Percentiles rank a stretch among this genome's conserved stretches.
phyloP scores from a whole-genome alignment of 1,284 basidiomycete genomes.

The Moesziomyces parantarcticus region DNA sequence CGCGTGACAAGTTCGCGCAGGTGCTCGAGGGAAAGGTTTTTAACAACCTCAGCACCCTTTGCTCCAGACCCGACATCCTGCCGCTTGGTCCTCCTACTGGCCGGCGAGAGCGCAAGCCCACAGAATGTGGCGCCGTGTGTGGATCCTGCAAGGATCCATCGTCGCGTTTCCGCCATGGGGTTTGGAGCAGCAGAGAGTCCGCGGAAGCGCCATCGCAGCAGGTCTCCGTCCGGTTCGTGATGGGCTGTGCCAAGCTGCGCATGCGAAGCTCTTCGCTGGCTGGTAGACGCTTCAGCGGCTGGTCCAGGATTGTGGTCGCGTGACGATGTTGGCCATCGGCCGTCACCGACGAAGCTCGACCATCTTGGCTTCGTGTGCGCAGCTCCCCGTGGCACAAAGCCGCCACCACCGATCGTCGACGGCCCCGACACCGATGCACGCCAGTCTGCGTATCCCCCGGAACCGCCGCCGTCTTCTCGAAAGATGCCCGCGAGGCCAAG shows the following conservation, averaged over 20 bases:
- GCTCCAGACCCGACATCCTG: neutral
- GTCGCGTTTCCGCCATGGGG: slow-evolving; percentile 21
- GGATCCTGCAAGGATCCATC: slow-evolving; percentile 34
- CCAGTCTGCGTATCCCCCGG: slow-evolving; percentile 29
- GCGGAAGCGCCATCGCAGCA: slow-evolving; percentile 15
- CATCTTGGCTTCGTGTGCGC: slow-evolving; percentile 16
- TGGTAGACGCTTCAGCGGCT: neutral
- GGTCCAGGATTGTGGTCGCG: slow-evolving; percentile 10
- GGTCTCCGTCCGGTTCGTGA: slow-evolving; percentile 9
- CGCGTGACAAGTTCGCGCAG: slow-evolving; percentile 20
- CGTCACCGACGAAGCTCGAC: slow-evolving; percentile 34
- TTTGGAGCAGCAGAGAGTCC: neutral
- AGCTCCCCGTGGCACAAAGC: neutral
- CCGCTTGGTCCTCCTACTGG: neutral
- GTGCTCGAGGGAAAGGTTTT: slow-evolving; percentile 5
- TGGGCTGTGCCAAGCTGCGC: slow-evolving; percentile 2
- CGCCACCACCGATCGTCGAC: neutral
- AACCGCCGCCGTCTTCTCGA: slow-evolving; percentile 9
- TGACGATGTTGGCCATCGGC: slow-evolving; percentile 5
- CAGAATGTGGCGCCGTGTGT: slow-evolving; percentile 27
- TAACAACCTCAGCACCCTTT: neutral
- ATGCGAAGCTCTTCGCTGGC: slow-evolving; percentile 13
- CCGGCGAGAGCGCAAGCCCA: slow-evolving; percentile 16
- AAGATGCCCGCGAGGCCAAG: slow-evolving; percentile 37
- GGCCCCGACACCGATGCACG: slow-evolving; percentile 12